A percentile compares a stretch with the other conserved stretches of the same genome.
These are phyloP conservation scores for Mycena sp. DNA, from an alignment of 1,284 basidiomycete genomes.

Conservation along the genomic window DNA sequence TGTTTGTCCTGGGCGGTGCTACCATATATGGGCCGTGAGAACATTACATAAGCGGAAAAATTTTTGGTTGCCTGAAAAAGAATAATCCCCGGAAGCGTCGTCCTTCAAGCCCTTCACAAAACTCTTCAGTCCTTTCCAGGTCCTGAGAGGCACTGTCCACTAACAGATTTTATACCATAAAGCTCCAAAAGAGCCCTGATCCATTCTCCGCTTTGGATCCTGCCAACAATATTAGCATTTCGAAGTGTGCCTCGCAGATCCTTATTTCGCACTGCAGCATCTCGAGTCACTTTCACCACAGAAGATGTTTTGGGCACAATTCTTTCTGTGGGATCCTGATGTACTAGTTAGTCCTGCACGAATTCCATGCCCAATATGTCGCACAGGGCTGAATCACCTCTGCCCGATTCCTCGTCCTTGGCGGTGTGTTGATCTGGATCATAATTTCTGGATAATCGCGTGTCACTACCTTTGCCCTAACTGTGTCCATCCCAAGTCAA, in stretches of 20 bases:
- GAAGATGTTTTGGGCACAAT: constrained; percentile 24
- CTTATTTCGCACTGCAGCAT: constrained; percentile 9
- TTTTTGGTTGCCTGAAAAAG: constrained; percentile 26
- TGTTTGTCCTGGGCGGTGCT: too few species aligned
- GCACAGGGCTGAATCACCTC: constrained; percentile 19
- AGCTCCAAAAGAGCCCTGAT: too few species aligned
- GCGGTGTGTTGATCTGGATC: constrained; percentile 27
- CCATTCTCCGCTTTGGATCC: too few species aligned
- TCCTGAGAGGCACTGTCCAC: too few species aligned
- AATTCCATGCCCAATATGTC: constrained; percentile 33
- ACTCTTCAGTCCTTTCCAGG: too few species aligned
- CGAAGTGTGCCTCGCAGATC: neutral
- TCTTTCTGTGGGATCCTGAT: constrained; percentile 39
- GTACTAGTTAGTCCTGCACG: constrained; percentile 28
- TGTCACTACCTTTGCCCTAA: constrained; percentile 32
- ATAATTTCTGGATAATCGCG: constrained; percentile 36
- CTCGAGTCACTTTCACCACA: constrained; percentile 3
- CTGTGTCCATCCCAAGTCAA: constrained; percentile 29
- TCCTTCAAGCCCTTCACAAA: too few species aligned
- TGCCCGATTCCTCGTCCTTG: constrained; percentile 27
- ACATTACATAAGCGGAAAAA: too few species aligned
- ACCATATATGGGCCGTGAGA: too few species aligned
- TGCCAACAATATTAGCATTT: too few species aligned
- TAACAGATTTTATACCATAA: too few species aligned
- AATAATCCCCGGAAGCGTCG: too few species aligned